Base-by-base conservation (phyloP, 352 stramenopile genomes). In the Phytopythium sindhum region DNA sequence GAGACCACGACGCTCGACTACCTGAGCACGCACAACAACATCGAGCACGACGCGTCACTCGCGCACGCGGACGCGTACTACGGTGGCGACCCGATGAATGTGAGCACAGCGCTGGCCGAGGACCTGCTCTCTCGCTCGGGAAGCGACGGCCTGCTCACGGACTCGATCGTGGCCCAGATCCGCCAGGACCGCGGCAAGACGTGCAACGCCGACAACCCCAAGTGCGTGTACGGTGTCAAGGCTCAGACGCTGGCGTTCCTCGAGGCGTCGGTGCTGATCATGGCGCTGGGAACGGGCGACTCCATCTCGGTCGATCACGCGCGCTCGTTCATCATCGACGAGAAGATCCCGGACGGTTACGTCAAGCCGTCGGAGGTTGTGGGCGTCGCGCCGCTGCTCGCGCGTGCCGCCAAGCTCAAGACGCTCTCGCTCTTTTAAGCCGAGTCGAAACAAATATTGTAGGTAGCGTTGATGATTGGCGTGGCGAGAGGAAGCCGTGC, bases 11-110 rank as follows among this genome's bases (percentile, higher is more conserved):
- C 53, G n/a, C 64, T 87, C 15, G 63, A 76, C 59, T 73, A 81
- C 45, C 71, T 87, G 26, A 56, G 64, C 53, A 69, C 59, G 15
- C 77, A 84, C 67, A 81, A 80, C 66, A 60, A 52, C 9, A 67
- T 73, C 42, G 79, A 86, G 54, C 77, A 84, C 56, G 79, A 88
- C 48, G 69, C 68, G 58, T 88, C 79, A 42, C 64, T 88, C 10
- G 67, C 66, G 15, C 76, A 81, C 51, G 48, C 57, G 0, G 77
- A 85, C 44, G 55, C 64, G 11, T 74, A 71, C 57, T 72, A 67
- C 48, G 74, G 69, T 39, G 29, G 56, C 29, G 70, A 86, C 64
- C 69, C 73, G 4, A 65, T 71, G 42, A 31, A 41, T n/a, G 62
- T 67, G 15, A 73, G 77, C 54, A 41, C 61, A 8, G 61, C 56